These are phyloP conservation scores for Vachellia collinsii DNA, from an alignment of 306 rosid genomes.

Conservation along the genomic window DNA sequence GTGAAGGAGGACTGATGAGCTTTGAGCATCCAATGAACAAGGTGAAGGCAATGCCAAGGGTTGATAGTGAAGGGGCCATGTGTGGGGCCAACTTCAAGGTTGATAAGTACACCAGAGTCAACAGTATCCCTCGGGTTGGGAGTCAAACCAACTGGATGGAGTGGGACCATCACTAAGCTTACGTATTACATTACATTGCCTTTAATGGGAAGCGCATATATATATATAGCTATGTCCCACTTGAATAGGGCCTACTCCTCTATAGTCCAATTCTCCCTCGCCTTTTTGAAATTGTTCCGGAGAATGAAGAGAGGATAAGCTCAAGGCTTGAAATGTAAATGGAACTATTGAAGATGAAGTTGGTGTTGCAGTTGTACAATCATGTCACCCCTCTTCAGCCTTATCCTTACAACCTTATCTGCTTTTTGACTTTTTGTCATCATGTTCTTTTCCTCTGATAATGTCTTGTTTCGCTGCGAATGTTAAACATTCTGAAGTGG, in stretches of 20 bases:
- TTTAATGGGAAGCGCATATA: neutral
- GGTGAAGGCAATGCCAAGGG: conserved; percentile 91
- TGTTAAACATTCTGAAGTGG: neutral
- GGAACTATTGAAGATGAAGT: neutral
- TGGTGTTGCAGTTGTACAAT: neutral
- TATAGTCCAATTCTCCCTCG: neutral
- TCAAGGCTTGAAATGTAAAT: neutral
- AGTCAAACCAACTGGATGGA: conserved; percentile 79
- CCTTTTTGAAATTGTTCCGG: neutral
- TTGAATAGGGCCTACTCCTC: neutral
- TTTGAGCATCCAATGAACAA: conserved; percentile 98
- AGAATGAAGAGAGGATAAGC: neutral
- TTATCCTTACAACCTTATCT: neutral
- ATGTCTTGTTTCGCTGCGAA: neutral
- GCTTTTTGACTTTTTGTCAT: neutral
- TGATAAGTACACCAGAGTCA: conserved; percentile 69
- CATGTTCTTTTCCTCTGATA: neutral
- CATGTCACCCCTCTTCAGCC: neutral
- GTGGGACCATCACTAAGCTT: conserved; percentile 53
- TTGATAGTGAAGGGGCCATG: conserved; percentile 90
- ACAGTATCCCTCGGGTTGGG: conserved; percentile 90
- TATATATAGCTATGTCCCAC: neutral
- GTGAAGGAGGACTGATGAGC: conserved; percentile 90
- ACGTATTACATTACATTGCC: neutral
- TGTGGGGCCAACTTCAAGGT: conserved; percentile 97